These are phyloP conservation scores for Ophiostoma ulmi DNA, from an alignment of 2,329 filamentous ascomycete species.

Conservation along the genomic window DNA sequence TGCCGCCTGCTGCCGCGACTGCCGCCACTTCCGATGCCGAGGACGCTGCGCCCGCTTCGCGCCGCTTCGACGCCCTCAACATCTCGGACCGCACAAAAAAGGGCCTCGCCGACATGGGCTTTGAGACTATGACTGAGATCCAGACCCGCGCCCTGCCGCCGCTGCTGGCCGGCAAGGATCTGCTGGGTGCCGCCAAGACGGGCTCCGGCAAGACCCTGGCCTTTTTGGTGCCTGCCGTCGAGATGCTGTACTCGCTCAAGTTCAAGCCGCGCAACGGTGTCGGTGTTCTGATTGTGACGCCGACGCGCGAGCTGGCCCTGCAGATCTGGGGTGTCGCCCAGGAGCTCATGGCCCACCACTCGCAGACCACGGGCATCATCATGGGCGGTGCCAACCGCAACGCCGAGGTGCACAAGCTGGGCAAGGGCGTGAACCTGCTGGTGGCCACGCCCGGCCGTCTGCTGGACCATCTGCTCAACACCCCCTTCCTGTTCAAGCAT, in stretches of 20 bases:
- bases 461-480: slow-evolving; percentile 91
- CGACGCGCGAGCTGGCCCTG: slow-evolving; percentile 86
- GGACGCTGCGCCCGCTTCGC: background rate
- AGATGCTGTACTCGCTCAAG: slow-evolving; percentile 82
- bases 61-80: slow-evolving; percentile 67
- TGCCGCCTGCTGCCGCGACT: slow-evolving; percentile 1
- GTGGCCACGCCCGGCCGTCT: slow-evolving; percentile 91
- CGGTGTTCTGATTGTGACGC: slow-evolving; percentile 86
- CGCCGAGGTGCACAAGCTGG: slow-evolving; percentile 89
- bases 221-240: slow-evolving; percentile 88
- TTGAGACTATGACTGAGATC: slow-evolving; percentile 93
- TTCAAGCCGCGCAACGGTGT: slow-evolving; percentile 95
- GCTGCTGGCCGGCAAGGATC: slow-evolving; percentile 77
- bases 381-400: slow-evolving; percentile 90
- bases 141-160: slow-evolving; percentile 84
- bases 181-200: slow-evolving; percentile 86
- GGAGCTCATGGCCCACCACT: slow-evolving; percentile 88
- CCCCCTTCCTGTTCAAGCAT: slow-evolving; percentile 88
- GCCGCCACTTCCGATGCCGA: background rate
- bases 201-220: slow-evolving; percentile 92
- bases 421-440: slow-evolving; percentile 88
- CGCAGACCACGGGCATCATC: slow-evolving; percentile 67
- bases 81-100: slow-evolving; percentile 84
- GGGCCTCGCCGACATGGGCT: slow-evolving; percentile 86
- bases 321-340: slow-evolving; percentile 95